Evolutionary conservation across 306 rosid species (phyloP).

Genomic region (Rubus idaeus): DNA sequence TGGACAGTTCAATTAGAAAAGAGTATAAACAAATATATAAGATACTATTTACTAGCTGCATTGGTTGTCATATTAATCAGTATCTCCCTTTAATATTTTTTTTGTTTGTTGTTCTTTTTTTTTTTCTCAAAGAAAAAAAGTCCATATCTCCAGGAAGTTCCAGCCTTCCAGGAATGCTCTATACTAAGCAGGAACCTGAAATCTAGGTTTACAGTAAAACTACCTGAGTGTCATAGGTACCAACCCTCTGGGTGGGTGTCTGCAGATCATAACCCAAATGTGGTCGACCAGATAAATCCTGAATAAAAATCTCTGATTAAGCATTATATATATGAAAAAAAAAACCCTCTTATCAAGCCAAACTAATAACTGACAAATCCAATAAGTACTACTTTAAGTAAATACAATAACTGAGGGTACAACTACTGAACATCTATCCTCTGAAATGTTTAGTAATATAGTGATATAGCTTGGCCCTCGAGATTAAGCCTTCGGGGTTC

Average conservation of each 20-base stretch:
- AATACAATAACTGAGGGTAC: background rate
- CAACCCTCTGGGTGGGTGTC: slow-evolving; percentile 86
- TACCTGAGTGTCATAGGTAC: slow-evolving; percentile 95
- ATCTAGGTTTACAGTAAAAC: slow-evolving; percentile 10
- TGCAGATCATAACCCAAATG: slow-evolving; percentile 72
- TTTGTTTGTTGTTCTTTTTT: background rate
- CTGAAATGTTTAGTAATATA: background rate
- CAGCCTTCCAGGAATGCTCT: slow-evolving; percentile 2
- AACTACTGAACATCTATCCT: background rate
- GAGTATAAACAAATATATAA: background rate
- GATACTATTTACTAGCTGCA: background rate
- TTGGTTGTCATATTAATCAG: background rate
- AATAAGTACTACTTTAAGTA: background rate
- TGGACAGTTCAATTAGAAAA: slow-evolving; percentile 12
- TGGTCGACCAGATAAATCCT: slow-evolving; percentile 98
- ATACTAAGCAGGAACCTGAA: slow-evolving; percentile 7
- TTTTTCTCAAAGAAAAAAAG: background rate
- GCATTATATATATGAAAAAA: slow-evolving; percentile 30
- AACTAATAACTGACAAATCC: background rate
- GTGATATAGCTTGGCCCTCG: background rate
- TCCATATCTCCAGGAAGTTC: background rate
- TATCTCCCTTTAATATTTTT: background rate
- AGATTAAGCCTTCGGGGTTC: background rate
- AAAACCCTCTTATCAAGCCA: slow-evolving; percentile 10
- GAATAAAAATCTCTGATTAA: slow-evolving; percentile 23